Conservation (phyloP, 2,329 filamentous ascomycete species). For the Cercospora sp. region DNA sequence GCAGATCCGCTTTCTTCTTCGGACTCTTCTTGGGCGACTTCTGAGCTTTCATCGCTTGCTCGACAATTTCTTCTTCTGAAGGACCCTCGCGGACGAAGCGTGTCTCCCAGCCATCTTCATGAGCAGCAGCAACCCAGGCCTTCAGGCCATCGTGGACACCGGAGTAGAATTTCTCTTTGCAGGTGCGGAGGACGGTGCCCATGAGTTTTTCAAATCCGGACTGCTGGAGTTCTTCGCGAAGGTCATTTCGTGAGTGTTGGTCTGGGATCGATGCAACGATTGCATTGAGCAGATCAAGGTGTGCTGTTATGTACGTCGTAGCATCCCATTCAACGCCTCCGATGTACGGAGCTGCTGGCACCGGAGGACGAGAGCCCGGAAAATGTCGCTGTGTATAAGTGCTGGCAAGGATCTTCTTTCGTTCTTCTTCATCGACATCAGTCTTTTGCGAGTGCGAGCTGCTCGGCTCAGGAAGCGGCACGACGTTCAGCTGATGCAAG, state of each 20-base stretch:
- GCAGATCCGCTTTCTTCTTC: conserved; percentile 33
- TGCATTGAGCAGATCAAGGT: conserved; percentile 90
- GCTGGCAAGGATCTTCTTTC: conserved; percentile 29
- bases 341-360: conserved; percentile 92
- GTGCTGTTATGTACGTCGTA: conserved; percentile 90
- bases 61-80: conserved; percentile 43
- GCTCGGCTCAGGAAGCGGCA: conserved; percentile 58
- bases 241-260: conserved; percentile 66
- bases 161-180: conserved; percentile 97
- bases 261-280: conserved; percentile 79
- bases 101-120: conserved; percentile 85
- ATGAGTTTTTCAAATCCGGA: conserved; percentile 91
- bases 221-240: conserved; percentile 75
- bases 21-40: conserved; percentile 44
- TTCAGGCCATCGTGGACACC: conserved; percentile 84
- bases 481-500: conserved; percentile 86
- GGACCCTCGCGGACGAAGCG: conserved; percentile 76
- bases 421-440: conserved; percentile 25
- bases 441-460: conserved; percentile 29
- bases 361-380: conserved; percentile 80
- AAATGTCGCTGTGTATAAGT: conserved; percentile 68
- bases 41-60: conserved; percentile 44
- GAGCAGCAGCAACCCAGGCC: conserved; percentile 85
- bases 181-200: conserved; percentile 79
- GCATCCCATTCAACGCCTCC: conserved; percentile 98